Evolutionary conservation across 169 alveolate species (phyloP), one percentile per base, ranked within the genome.

Genomic region (Babesia bigemina): DNA sequence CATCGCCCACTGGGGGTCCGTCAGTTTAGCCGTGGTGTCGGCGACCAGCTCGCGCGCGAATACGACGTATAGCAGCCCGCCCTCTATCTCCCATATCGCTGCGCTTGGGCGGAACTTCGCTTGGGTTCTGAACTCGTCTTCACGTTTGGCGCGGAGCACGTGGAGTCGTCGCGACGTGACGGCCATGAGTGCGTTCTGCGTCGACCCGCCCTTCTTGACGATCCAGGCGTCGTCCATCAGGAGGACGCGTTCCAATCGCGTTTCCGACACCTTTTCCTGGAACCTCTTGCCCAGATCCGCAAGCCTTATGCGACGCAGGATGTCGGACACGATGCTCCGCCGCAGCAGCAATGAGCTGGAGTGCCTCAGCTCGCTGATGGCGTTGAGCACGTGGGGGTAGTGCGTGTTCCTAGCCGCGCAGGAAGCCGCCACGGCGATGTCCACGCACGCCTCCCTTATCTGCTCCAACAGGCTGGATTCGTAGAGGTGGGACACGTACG

Each of bases 401-500:
- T 69, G 63, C 22, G 86, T 77, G 67, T 77, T 66, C 22, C 49
- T 45, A 13, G 77, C 72, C 12, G 69, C 28, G 22, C 66, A 77
- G 33, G 75, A 21, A 3, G 36, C 39, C 67, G 45, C 65, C 24
- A 69, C 72, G 16, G 63, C 72, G 14, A 77, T 52, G 45, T 63
- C 65, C 36, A 71, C 56, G 36, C 71, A 57, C 21, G 52, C 22
- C 49, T 77, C 81, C 44, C 76, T 10, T 36, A 77, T 50, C 36
- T 21, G 53, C 52, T 77, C 86, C 57, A 77, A 42, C 45, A 77
- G 22, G 6, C 42, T 26, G 11, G 86, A 62, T 19, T 53, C 50
- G 47, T 48, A 70, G 57, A 77, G 49, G 42, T 77, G 86, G 26
- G 79, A 70, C 16, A 66, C 72, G 44, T 69, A 77, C 17, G 86